Evolutionary conservation across 108 stramenopile genomes (phyloP).

Genomic region (Stephanodiscus minutulus): DNA sequence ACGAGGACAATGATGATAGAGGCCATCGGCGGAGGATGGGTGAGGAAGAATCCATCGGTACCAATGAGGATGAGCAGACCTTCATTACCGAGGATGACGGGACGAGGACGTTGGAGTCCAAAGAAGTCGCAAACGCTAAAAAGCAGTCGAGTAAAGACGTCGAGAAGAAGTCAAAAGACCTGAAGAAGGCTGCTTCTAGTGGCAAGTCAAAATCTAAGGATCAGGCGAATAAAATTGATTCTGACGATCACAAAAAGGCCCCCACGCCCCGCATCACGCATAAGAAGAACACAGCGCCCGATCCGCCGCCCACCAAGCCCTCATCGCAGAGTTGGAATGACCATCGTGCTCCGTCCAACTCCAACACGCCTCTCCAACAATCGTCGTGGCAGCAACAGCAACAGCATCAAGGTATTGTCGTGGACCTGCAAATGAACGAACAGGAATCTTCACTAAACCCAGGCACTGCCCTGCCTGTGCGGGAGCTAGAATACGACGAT

Average conservation of each 20-base stretch:
- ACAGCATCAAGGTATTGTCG: neutral
- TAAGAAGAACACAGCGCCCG: conserved; percentile 1
- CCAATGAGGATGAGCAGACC: conserved; percentile 31
- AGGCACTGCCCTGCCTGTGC: conserved; percentile 51
- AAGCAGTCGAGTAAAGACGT: conserved; percentile 22
- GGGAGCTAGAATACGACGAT: conserved; percentile 82
- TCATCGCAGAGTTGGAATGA: neutral
- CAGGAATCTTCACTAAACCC: conserved; percentile 56
- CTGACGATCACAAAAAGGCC: conserved; percentile 31
- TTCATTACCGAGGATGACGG: conserved; percentile 43
- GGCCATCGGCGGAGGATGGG: conserved; percentile 4
- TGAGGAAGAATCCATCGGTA: conserved; percentile 23
- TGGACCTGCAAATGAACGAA: conserved; percentile 40
- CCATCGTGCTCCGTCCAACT: neutral
- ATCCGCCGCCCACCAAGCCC: conserved; percentile 8
- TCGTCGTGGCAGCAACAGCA: neutral
- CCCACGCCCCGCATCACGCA: neutral
- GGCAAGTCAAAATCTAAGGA: conserved; percentile 37
- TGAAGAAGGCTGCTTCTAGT: conserved; percentile 14
- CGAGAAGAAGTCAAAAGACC: conserved; percentile 20
- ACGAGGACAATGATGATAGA: conserved; percentile 47
- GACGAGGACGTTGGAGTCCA: conserved; percentile 31
- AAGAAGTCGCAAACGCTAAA: conserved; percentile 14
- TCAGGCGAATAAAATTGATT: conserved; percentile 31
- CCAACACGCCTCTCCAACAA: too few relatives aligned